phyloP scores from a whole-genome alignment of 768 basidiomycete species.

The Lenzites betulinus region DNA sequence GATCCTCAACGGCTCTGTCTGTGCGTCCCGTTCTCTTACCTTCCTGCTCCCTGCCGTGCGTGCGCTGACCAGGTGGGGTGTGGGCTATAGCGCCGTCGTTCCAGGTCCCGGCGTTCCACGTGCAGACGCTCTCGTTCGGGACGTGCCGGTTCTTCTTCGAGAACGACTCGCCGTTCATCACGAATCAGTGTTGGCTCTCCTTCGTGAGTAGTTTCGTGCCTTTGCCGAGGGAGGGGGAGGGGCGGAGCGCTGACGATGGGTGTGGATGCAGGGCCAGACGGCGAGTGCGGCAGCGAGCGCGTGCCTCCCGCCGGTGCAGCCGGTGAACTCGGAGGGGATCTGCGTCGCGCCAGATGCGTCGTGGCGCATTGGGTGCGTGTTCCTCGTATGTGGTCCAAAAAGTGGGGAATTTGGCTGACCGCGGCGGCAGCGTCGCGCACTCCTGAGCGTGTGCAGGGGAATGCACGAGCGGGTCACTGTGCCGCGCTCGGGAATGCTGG shows the following conservation, averaged over 20 bases:
- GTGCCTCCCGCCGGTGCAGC: slow-evolving; percentile 26
- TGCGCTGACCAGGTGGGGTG: background rate
- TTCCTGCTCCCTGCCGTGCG: background rate
- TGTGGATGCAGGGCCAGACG: slow-evolving; percentile 3
- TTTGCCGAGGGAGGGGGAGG: background rate
- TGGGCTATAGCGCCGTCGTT: slow-evolving; percentile 16
- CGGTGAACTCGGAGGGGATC: slow-evolving; percentile 20
- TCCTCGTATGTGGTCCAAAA: background rate
- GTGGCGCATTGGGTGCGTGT: slow-evolving; percentile 22
- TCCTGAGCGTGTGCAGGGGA: background rate
- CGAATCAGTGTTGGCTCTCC: slow-evolving; percentile 24
- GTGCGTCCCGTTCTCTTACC: background rate
- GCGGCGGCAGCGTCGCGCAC: slow-evolving; percentile 2
- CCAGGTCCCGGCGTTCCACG: slow-evolving; percentile 13
- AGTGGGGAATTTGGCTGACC: background rate
- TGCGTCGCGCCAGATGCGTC: slow-evolving; percentile 12
- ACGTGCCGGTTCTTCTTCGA: slow-evolving; percentile 29
- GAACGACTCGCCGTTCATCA: slow-evolving; percentile 20
- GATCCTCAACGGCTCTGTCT: slow-evolving; percentile 20
- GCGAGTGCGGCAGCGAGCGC: slow-evolving; percentile 19
- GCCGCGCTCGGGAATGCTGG: too few species aligned
- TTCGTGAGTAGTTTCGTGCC: slow-evolving; percentile 7
- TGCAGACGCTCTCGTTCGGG: slow-evolving; percentile 25
- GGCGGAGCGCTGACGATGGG: background rate
- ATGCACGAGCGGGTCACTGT: background rate